Conservation (phyloP, 768 basidiomycete genomes). For the Suillus occidentalis region DNA sequence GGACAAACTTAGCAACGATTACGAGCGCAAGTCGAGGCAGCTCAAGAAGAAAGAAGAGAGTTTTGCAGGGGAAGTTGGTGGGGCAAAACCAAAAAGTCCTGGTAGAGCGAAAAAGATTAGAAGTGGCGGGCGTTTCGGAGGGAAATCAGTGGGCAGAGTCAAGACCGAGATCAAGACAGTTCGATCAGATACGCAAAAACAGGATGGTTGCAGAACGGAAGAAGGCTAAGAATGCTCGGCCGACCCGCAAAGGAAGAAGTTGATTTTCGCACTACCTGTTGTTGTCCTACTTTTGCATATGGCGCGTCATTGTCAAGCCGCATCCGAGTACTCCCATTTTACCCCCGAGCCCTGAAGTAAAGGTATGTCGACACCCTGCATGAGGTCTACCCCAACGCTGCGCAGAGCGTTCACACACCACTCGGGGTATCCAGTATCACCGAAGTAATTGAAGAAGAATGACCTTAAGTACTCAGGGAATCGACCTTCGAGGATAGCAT, state of each 20-base stretch:
- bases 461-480: slow-evolving; percentile 76
- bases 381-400: slow-evolving; percentile 81
- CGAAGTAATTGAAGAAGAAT: slow-evolving; percentile 82
- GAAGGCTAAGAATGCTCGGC: slow-evolving; percentile 80
- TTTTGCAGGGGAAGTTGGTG: slow-evolving; percentile 25
- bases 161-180: slow-evolving; percentile 84
- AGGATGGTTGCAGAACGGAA: slow-evolving; percentile 65
- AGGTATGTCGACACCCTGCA: slow-evolving; percentile 52
- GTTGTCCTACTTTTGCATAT: slow-evolving; percentile 6
- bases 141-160: slow-evolving; percentile 61
- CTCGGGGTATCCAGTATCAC: slow-evolving; percentile 73
- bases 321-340: slow-evolving; percentile 79
- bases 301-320: slow-evolving; percentile 16
- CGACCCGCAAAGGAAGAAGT: slow-evolving; percentile 40
- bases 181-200: slow-evolving; percentile 82
- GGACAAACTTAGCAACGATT: slow-evolving; percentile 70
- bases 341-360: slow-evolving; percentile 62
- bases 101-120: slow-evolving; percentile 37
- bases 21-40: slow-evolving; percentile 71
- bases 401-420: slow-evolving; percentile 87
- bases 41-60: slow-evolving; percentile 54
- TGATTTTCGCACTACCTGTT: slow-evolving; percentile 13
- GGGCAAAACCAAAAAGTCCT: slow-evolving; percentile 20
- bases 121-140: slow-evolving; percentile 46
- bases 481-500: slow-evolving; percentile 73